These are phyloP conservation scores for Fusarium albosuccineum DNA, from an alignment of 2,329 filamentous ascomycete genomes.

Conservation along the genomic window DNA sequence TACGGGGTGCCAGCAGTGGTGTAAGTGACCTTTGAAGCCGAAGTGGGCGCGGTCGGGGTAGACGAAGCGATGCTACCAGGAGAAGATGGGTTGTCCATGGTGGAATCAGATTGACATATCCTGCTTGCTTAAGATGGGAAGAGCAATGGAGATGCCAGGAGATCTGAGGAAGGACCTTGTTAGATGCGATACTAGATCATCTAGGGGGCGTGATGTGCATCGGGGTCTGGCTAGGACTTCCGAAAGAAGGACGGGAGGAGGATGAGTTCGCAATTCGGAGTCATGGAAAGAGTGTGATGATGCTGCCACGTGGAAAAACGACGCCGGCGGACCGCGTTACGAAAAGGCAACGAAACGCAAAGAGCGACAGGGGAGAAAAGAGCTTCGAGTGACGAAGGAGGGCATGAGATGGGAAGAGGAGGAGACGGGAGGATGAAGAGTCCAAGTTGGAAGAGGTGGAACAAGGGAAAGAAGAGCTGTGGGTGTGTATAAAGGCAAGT, in stretches of 20 bases:
- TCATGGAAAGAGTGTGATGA: conserved; percentile 9
- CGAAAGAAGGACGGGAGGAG: conserved; percentile 12
- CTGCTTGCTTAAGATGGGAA: conserved; percentile 34
- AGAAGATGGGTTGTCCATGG: conserved; percentile 50
- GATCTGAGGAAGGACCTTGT: conserved; percentile 49
- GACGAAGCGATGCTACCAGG: conserved; percentile 41
- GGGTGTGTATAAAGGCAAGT: neutral
- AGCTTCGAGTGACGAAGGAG: conserved; percentile 12
- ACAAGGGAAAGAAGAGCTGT: conserved; percentile 5
- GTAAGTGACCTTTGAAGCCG: conserved; percentile 56
- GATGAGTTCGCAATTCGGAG: conserved; percentile 22
- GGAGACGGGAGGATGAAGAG: neutral
- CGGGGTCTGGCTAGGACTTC: conserved; percentile 14
- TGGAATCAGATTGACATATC: conserved; percentile 39
- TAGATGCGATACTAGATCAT: conserved; percentile 42
- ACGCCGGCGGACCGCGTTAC: conserved; percentile 14
- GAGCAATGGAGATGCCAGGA: conserved; percentile 26
- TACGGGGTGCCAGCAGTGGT: conserved; percentile 70
- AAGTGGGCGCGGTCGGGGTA: conserved; percentile 38
- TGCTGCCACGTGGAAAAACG: conserved; percentile 6
- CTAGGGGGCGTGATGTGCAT: conserved; percentile 19
- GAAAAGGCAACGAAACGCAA: conserved; percentile 19
- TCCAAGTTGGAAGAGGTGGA: neutral
- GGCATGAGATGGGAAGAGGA: conserved; percentile 20
- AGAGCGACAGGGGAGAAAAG: conserved; percentile 25